These are phyloP conservation scores for Berberis thunbergii DNA, from an alignment of 164 flowering plant species.

Conservation along the genomic window DNA sequence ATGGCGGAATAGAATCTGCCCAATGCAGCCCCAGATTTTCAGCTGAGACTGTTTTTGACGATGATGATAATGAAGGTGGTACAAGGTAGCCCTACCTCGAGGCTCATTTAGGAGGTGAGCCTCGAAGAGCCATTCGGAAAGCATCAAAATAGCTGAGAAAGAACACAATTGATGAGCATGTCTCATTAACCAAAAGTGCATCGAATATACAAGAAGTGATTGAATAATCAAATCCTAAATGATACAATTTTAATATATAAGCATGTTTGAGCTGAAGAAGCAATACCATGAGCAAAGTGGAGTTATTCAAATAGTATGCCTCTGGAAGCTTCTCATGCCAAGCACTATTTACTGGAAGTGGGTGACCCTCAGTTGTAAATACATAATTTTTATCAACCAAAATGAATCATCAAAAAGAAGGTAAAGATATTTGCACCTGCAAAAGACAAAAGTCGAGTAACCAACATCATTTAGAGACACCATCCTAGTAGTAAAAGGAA, in stretches of 20 bases:
- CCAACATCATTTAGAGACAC: neutral
- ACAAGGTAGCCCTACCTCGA: no score
- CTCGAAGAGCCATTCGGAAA: no score
- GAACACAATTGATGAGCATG: neutral
- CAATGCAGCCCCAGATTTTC: no score
- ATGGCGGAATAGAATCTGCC: no score
- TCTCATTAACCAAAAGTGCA: neutral
- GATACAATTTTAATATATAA: neutral
- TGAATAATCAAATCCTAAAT: no score
- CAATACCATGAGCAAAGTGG: conserved; percentile 49
- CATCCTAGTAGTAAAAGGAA: neutral
- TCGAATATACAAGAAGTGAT: neutral
- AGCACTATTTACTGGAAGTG: conserved; percentile 66
- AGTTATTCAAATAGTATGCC: conserved; percentile 26
- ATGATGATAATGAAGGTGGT: no score
- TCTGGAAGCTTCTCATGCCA: conserved; percentile 36
- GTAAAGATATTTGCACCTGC: conserved; percentile 93
- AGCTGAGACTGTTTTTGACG: no score
- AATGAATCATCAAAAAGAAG: conserved; percentile 88
- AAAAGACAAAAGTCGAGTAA: conserved; percentile 7
- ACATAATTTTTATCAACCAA: conserved; percentile 57
- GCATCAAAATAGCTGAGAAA: no score
- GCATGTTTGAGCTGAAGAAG: neutral
- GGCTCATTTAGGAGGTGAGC: no score
- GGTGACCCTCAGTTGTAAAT: conserved; percentile 98